A percentile compares a stretch with the other conserved stretches of the same genome.
Evolutionary conservation across 2,329 filamentous ascomycete genomes (phyloP).

Genomic region (Neopestalotiopsis sp.): DNA sequence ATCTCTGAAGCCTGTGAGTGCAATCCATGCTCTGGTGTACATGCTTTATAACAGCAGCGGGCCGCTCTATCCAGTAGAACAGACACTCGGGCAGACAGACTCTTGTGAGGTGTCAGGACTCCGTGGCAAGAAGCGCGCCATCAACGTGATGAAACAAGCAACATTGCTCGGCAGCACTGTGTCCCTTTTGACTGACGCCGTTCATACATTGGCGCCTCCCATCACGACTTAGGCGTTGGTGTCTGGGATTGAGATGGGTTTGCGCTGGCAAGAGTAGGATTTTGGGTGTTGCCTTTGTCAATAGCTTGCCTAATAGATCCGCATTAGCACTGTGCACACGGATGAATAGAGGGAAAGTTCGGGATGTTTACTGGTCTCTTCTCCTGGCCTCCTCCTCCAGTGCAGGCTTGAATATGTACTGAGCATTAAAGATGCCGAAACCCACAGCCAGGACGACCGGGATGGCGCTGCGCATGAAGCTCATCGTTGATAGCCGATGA

Average conservation of each 20-base stretch:
- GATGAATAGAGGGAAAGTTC: background rate
- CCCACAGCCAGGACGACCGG: slow-evolving; percentile 9
- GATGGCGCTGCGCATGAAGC: slow-evolving; percentile 11
- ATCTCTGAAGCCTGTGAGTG: too few relatives aligned
- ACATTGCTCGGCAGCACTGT: background rate
- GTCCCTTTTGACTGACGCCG: too few relatives aligned
- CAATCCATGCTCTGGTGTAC: too few relatives aligned
- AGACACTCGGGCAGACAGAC: too few relatives aligned
- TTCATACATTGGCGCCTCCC: background rate
- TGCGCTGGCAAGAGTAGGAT: background rate
- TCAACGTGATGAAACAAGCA: background rate
- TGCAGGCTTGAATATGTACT: slow-evolving; percentile 12
- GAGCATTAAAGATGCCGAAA: slow-evolving; percentile 12
- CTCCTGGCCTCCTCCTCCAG: slow-evolving; percentile 9
- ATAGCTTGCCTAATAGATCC: background rate
- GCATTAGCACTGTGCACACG: background rate
- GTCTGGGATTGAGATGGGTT: background rate
- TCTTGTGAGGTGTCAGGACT: too few relatives aligned
- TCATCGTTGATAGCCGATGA: background rate
- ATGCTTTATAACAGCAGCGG: too few relatives aligned
- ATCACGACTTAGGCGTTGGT: background rate
- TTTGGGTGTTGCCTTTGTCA: background rate
- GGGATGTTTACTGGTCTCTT: background rate
- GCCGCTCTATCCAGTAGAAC: too few relatives aligned
- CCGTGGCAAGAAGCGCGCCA: too few relatives aligned